phyloP scores from a whole-genome alignment of 2,329 filamentous ascomycete genomes.

The Cordyceps fumosorosea region DNA sequence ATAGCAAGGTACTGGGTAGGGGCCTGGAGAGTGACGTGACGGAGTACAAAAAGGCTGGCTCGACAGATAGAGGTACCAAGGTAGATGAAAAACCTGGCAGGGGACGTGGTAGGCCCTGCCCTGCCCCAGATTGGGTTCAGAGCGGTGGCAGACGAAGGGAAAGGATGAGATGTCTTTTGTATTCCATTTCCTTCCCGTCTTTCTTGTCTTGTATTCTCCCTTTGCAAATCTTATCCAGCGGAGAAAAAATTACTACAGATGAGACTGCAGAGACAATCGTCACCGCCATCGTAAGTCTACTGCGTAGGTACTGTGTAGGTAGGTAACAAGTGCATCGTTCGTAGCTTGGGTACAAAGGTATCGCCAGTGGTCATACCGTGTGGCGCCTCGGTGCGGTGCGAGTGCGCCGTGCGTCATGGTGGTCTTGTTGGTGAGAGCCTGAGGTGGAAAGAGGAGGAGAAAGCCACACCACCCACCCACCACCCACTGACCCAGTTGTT shows the following conservation, averaged over 20 bases:
- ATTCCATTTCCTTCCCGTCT: background rate
- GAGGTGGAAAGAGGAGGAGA: background rate
- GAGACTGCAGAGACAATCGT: no score
- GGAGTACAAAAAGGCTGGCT: background rate
- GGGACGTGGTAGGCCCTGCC: background rate
- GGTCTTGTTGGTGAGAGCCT: no score
- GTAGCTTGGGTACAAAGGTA: no score
- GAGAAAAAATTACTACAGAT: no score
- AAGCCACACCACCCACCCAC: background rate
- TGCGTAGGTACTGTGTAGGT: no score
- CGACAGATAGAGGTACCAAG: background rate
- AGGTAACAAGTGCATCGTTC: no score
- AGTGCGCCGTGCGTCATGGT: background rate
- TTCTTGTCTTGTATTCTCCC: background rate
- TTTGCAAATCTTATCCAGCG: background rate
- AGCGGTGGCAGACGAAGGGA: background rate
- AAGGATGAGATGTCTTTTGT: background rate
- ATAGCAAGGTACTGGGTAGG: background rate
- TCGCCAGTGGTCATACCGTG: no score
- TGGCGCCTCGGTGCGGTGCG: background rate
- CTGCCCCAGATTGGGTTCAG: slow-evolving; percentile 9
- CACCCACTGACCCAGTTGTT: no score
- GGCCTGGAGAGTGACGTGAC: background rate
- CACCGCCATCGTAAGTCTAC: no score
- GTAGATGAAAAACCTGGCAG: background rate